Evolutionary conservation across 805 yeast genomes (phyloP), one percentile per base, ranked within the genome.

Genomic region (Jamesozyma lodderae): DNA sequence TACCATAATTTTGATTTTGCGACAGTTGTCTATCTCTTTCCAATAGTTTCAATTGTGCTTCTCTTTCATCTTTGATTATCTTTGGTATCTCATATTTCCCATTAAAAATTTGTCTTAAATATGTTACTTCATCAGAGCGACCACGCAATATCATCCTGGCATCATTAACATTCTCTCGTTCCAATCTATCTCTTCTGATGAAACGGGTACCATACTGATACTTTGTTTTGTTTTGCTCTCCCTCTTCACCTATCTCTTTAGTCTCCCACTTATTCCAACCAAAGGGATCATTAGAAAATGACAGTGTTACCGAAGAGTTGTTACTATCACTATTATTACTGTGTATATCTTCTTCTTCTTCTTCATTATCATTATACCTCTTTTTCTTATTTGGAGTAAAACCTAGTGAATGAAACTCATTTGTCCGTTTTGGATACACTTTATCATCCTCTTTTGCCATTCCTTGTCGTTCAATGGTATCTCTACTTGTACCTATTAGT

Each of bases 121-220:
- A 62, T 3, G 48, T 36, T 6, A 53, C 45, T 36, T 57, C 62
- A 27, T 53, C 53, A 2, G 59, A 44, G 22, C 46, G 47, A 1
- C 43, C 42, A 17, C 50, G 46, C 6, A 51, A 37, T 0, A 44
- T 38, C 4, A 49, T 32, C 6, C 43, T 37, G 8, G 47, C 41
- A 23, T 38, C 24, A n/a, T 36, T 42, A 27, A 20, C 21, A 22
- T 20, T 28, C 9, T 34, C 41, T 20, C 31, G 33, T 25, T 27
- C 26, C 16, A 22, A 11, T 20, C 42, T 50, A 7, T 41, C 40
- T 36, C 53, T 53, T 31, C 49, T 44, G 30, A 56, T 33, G 34
- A 67, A 59, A 2, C 55, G 43, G 1, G 69, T 63, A 3, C 73
- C 73, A 41, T 68, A 68, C 34, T 25, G 32, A n/a, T 30, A 18